Base-by-base conservation (phyloP, 2,329 filamentous ascomycete genomes). In the Aurifilum marmelostoma region DNA sequence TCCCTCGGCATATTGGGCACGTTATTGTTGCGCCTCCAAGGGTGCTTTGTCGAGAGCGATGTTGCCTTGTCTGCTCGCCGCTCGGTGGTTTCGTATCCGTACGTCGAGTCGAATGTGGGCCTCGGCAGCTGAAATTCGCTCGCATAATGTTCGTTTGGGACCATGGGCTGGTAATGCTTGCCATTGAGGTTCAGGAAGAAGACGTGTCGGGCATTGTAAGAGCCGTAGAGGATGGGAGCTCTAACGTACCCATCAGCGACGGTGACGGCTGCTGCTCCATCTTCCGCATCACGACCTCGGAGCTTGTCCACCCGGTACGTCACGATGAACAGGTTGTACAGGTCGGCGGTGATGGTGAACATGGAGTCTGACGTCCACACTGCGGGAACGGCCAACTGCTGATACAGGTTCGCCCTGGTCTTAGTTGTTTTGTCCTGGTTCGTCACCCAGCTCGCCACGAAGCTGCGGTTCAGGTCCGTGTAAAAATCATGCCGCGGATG, bases 51-150 rank as follows among this genome's bases (percentile, higher is more conserved):
- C 50, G 34, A 67, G 14, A 24, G 64, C 61, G 14, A 58, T 56
- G 29, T 34, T 68, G 56, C 56, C 67, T 43, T 47, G 27, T n/a
- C 63, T 32, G n/a, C 18, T 60, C 32, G 18, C 29, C 27, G 9
- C 50, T 27, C 14, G 39, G 50, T 62, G 18, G 24, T 58, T 11
- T 52, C 63, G 54, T 69, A 65, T 1, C 39, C 34, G 12, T 16
- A 34, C 3, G 68, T 71, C 14, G 68, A 65, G 2, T 67, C 64
- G 16, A 65, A 67, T 1, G 75, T 78, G 47, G 77, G 63, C 3
- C 77, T 74, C 1, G 78, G 78, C 56, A 78, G 75, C 59, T 72
- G 74, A 69, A 80, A 79, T 67, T 80, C 78, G 62, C 71, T 77
- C n/a, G 73, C 63, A 39, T 72, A 62, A 71, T 73, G 76, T 1